phyloP scores from a whole-genome alignment of 306 rosid species.

The Dryas octopetala region DNA sequence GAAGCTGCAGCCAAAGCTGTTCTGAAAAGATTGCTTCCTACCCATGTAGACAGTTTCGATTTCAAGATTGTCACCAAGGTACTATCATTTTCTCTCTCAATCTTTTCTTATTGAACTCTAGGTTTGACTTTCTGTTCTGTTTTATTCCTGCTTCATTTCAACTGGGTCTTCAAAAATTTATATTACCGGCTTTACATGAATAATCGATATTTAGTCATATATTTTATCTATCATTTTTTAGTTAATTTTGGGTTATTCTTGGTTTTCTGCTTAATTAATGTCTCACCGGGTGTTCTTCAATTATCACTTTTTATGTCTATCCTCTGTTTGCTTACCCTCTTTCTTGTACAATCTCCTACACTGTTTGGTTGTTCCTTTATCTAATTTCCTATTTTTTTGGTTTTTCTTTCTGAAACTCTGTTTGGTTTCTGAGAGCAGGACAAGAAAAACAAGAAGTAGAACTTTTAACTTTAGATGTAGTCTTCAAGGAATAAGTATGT shows the following conservation, averaged over 20 bases:
- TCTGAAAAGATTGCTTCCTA: conserved; percentile 67
- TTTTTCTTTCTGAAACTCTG: too few relatives aligned
- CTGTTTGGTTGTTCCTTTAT: not conserved
- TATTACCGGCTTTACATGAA: not conserved
- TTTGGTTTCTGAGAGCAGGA: not conserved
- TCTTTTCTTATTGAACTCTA: not conserved
- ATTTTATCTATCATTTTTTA: not conserved
- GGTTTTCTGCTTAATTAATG: not conserved
- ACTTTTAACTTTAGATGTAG: not conserved
- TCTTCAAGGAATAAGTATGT: not conserved
- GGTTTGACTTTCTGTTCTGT: conserved; percentile 3
- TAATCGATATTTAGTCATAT: not conserved
- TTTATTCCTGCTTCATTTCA: conserved; percentile 15
- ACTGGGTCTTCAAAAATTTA: conserved; percentile 4
- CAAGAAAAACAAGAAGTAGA: not conserved
- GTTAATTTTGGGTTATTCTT: not conserved
- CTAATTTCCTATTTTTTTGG: too few relatives aligned
- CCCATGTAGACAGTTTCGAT: conserved; percentile 57
- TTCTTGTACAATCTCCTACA: not conserved
- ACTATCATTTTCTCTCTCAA: conserved; percentile 4
- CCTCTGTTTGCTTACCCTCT: not conserved
- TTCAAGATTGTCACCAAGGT: conserved; percentile 75
- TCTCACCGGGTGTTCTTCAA: conserved; percentile 15
- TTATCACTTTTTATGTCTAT: not conserved
- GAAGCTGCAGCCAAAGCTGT: conserved; percentile 69